Evolutionary conservation across 345 rosid genomes (phyloP).

Genomic region (Citrus inodora): DNA sequence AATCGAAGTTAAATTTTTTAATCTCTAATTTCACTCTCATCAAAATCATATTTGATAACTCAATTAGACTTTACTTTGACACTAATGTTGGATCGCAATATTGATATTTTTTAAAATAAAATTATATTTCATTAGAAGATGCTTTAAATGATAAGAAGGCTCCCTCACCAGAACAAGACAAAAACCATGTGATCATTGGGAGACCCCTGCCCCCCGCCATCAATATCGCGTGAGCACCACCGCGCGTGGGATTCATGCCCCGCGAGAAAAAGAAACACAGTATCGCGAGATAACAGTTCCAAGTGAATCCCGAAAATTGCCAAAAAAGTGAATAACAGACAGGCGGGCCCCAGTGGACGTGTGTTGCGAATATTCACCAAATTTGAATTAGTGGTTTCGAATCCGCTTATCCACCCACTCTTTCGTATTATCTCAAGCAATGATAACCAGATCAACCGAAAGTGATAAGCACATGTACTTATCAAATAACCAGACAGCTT

Average conservation of each 20-base stretch:
- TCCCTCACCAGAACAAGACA: too few species aligned
- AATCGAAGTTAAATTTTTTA: too few species aligned
- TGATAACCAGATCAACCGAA: not conserved
- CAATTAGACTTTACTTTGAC: too few species aligned
- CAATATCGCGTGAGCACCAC: not conserved
- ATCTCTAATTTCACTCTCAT: too few species aligned
- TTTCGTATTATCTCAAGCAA: constrained; percentile 20
- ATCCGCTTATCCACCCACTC: constrained; percentile 38
- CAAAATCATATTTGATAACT: too few species aligned
- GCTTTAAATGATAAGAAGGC: too few species aligned
- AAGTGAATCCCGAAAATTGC: not conserved
- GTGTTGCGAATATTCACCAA: constrained; percentile 56
- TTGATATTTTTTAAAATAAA: too few species aligned
- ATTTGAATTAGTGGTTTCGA: constrained; percentile 62
- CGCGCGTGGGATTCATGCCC: not conserved
- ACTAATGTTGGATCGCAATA: too few species aligned
- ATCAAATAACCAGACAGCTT: accelerated
- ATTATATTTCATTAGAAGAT: too few species aligned
- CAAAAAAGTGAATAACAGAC: constrained; percentile 11
- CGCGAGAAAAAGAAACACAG: not conserved
- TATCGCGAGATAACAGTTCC: constrained; percentile 4
- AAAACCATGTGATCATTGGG: too few species aligned
- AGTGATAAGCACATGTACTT: accelerated
- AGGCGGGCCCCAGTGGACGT: constrained; percentile 59
- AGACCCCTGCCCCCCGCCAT: not conserved